These are phyloP conservation scores for Mycena haematopus DNA, from an alignment of 768 basidiomycete species.

Conservation along the genomic window DNA sequence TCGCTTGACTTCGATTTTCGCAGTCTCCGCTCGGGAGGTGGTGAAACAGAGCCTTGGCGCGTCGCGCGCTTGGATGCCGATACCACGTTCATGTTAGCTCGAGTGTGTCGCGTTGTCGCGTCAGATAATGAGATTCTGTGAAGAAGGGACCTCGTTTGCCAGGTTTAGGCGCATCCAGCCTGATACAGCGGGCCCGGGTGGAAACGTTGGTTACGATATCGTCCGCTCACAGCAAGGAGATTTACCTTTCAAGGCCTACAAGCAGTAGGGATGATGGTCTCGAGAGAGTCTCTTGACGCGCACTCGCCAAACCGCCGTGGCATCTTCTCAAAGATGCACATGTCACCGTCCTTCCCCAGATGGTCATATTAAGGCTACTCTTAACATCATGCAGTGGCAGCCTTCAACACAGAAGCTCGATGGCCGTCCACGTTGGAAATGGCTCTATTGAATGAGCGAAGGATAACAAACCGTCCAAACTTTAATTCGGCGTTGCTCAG, in stretches of 20 bases:
- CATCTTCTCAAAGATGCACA: conserved; percentile 15
- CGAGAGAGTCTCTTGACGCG: conserved; percentile 7
- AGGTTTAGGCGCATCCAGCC: neutral
- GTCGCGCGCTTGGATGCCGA: conserved; percentile 7
- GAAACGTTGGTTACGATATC: neutral
- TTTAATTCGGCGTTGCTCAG: no score
- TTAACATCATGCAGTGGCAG: neutral
- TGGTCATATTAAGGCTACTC: conserved; percentile 10
- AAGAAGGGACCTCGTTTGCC: no score
- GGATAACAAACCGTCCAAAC: neutral
- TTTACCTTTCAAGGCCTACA: no score
- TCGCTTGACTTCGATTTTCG: conserved; percentile 57
- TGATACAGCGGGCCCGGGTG: no score
- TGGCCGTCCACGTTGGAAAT: neutral
- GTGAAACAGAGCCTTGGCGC: conserved; percentile 7
- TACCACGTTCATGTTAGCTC: neutral
- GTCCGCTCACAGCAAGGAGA: no score
- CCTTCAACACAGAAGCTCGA: neutral
- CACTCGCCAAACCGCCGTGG: conserved; percentile 4
- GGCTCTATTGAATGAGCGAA: neutral
- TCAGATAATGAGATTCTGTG: neutral
- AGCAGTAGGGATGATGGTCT: neutral
- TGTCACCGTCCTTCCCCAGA: conserved; percentile 16
- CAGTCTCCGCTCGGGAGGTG: conserved; percentile 32
- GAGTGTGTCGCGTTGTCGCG: neutral